Conservation (phyloP, 768 basidiomycete genomes). For the Hygrophoropsis aurantiaca region DNA sequence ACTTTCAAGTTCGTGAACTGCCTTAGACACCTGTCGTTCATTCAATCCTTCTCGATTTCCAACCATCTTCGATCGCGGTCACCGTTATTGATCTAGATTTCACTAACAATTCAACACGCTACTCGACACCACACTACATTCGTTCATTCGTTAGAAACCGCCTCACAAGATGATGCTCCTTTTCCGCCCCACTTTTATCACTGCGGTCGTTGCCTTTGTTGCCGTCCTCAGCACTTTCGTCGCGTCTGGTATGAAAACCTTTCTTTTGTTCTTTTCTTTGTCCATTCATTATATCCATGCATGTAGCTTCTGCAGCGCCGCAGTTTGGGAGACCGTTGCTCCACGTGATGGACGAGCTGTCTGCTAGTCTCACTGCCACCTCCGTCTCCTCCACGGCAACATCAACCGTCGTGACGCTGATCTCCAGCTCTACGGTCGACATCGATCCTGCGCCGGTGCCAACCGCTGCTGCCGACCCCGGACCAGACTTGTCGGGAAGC, state of each 20-base stretch:
- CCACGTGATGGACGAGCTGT: conserved; percentile 8
- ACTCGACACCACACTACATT: neutral
- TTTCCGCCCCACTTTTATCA: conserved; percentile 20
- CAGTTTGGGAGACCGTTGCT: conserved; percentile 19
- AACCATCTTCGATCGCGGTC: neutral
- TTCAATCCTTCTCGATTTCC: neutral
- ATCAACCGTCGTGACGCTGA: neutral
- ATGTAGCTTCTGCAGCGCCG: conserved; percentile 15
- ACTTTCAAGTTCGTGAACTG: neutral
- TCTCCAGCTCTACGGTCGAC: neutral
- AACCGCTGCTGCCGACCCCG: neutral
- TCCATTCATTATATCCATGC: neutral
- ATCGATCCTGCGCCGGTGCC: neutral
- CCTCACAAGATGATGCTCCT: conserved; percentile 16
- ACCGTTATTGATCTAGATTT: no score
- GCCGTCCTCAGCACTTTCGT: conserved; percentile 10
- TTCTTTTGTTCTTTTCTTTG: neutral
- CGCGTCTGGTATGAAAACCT: conserved; percentile 12
- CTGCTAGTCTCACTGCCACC: neutral
- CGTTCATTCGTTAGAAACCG: neutral
- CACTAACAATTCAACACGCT: no score
- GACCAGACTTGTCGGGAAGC: neutral
- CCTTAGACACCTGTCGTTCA: neutral
- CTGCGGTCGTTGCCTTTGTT: conserved; percentile 5
- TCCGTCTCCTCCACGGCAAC: neutral